Evolutionary conservation across 1,139 yeast species (phyloP).

Genomic region (Kurtzmaniella quercitrusa): DNA sequence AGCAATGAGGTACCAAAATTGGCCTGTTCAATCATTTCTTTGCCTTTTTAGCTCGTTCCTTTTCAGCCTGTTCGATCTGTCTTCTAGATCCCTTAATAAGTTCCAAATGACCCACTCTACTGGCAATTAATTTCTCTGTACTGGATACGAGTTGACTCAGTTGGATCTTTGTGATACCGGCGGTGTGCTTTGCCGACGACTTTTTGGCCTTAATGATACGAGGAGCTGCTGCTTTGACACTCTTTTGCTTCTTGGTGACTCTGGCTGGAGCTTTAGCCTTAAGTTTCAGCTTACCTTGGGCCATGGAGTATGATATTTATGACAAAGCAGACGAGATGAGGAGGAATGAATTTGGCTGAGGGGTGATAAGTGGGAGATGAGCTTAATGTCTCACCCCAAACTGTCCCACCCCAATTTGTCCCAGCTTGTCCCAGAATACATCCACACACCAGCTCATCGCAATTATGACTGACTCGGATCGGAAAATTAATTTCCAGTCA

Average conservation of each 20-base stretch:
- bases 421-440: not conserved
- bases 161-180: conserved; percentile 57
- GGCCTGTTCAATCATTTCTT: conserved; percentile 6
- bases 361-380: too few relatives aligned
- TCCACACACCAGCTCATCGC: not conserved
- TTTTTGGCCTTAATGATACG: conserved; percentile 68
- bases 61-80: conserved; percentile 59
- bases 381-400: too few relatives aligned
- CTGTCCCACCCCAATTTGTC: too few relatives aligned
- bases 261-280: conserved; percentile 46
- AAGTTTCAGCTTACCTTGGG: conserved; percentile 52
- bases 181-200: conserved; percentile 40
- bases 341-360: not conserved
- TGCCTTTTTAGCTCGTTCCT: conserved; percentile 21
- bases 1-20: not conserved
- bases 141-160: conserved; percentile 62
- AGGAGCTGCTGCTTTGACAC: conserved; percentile 72
- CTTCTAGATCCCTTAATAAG: conserved; percentile 89
- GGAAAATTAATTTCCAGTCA: not conserved
- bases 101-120: conserved; percentile 95
- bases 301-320: conserved; percentile 38
- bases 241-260: conserved; percentile 49
- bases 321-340: conserved; percentile 1
- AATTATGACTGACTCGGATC: conserved; percentile 1
- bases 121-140: conserved; percentile 82